Percentiles rank a stretch among this genome's conserved stretches.
Conservation (phyloP, 352 stramenopile genomes). For the Albugo laibachii region DNA sequence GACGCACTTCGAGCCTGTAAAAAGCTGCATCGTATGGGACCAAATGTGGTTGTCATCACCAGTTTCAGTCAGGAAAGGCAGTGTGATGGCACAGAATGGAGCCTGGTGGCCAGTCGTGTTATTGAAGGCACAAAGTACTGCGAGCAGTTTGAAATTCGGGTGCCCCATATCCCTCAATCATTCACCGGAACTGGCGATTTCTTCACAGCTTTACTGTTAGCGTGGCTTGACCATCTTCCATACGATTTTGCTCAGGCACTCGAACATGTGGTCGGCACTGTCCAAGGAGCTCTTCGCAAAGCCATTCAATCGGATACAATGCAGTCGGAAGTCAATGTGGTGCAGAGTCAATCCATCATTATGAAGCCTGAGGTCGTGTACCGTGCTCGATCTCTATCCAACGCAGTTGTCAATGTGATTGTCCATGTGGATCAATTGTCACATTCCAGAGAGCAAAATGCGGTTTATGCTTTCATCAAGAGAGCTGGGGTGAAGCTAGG, state of each 20-base stretch:
- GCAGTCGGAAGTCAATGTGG: conserved; percentile 61
- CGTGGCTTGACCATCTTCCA: conserved; percentile 46
- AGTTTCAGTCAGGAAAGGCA: conserved; percentile 28
- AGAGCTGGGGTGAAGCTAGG: no score
- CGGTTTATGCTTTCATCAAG: no score
- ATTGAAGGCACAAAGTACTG: conserved; percentile 9
- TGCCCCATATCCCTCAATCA: conserved; percentile 62
- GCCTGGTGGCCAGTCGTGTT: conserved; percentile 53
- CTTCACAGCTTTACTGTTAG: conserved; percentile 61
- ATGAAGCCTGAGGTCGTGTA: conserved; percentile 13
- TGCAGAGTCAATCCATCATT: conserved; percentile 62
- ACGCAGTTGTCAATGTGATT: no score
- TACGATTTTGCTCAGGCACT: conserved; percentile 40
- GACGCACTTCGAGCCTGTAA: conserved; percentile 50
- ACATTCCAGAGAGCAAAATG: no score
- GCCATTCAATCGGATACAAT: no score
- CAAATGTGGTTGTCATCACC: conserved; percentile 62
- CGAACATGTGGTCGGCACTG: conserved; percentile 59
- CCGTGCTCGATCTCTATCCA: no score
- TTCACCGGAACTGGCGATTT: conserved; percentile 72
- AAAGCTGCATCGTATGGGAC: conserved; percentile 47
- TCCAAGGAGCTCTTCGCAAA: conserved; percentile 58
- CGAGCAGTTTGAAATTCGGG: conserved; percentile 60
- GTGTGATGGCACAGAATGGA: conserved; percentile 16
- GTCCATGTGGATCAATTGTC: no score